Base-by-base conservation (phyloP, 73 alveolate genomes). In the Paramecium tetraurelia region DNA sequence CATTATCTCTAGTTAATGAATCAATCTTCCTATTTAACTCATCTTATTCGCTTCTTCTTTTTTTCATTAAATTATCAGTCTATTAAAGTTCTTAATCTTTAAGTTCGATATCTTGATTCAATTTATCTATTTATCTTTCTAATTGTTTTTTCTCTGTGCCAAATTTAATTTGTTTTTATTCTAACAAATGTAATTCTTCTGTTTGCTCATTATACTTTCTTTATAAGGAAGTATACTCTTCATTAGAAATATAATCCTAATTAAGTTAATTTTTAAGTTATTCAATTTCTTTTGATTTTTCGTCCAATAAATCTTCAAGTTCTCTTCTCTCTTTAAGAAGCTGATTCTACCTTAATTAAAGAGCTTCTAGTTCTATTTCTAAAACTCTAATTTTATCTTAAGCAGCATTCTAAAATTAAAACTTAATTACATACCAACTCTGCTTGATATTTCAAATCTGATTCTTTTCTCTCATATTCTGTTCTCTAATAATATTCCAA, bases 51-150 rank as follows among this genome's bases (percentile, higher is more conserved):
- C 29, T 16, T 33, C 86, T 29, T 71, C 86, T 71, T 36, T 71
- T 71, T 18, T 71, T 71, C 86, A 71, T 71, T 36, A 71, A 33
- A 71, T 71, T 36, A 24, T 71, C 48, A 71, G 24, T 38, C 24
- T 75, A 75, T 75, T 16, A 10, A 35, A 75, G 35, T 75, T 75
- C 87, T 36, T 35, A 11, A 75, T 75, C 87, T 35, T 75, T 75
- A 35, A 75, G 35, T 8, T 75, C 87, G 0, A 75, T n/a, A 2
- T 75, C 87, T 29, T 41, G 12, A 38, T 75, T 41, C 4, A 75
- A 75, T 75, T 75, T 75, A 0, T 35, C 59, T n/a, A 75, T 29
- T 35, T 75, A 20, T 75, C 29, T 75, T 75, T 75, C 58, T 16
- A 75, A 38, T 20, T 75, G 29, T 14, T 16, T 38, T 38, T 75